These are phyloP conservation scores for Capronia coronata DNA, from an alignment of 2,329 filamentous ascomycete genomes.

Conservation along the genomic window DNA sequence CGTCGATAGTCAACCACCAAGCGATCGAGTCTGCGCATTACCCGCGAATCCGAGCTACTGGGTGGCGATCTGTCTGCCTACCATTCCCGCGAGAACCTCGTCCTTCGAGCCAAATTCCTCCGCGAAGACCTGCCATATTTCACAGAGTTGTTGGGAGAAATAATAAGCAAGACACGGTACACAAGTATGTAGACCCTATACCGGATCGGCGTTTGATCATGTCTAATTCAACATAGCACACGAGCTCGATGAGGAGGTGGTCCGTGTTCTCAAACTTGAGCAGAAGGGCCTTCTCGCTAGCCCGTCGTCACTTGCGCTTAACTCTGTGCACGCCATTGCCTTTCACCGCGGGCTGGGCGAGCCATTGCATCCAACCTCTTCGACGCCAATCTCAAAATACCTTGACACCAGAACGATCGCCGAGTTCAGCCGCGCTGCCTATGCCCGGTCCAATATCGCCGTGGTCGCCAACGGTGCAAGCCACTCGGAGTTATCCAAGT, in stretches of 20 bases:
- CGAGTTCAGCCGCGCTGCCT: slow-evolving; percentile 70
- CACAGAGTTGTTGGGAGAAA: slow-evolving; percentile 87
- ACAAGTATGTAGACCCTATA: slow-evolving; percentile 44
- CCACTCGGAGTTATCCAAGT: slow-evolving; percentile 70
- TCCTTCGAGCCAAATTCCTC: slow-evolving; percentile 91
- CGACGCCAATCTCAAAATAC: slow-evolving; percentile 70
- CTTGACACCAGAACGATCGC: slow-evolving; percentile 68
- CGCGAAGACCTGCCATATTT: slow-evolving; percentile 96
- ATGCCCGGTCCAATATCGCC: slow-evolving; percentile 83
- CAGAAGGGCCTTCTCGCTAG: slow-evolving; percentile 64
- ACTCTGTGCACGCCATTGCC: slow-evolving; percentile 76
- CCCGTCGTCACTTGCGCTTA: slow-evolving; percentile 66
- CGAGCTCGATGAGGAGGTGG: slow-evolving; percentile 84
- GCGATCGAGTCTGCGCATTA: slow-evolving; percentile 86
- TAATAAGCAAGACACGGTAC: slow-evolving; percentile 82
- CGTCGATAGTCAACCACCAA: slow-evolving; percentile 67
- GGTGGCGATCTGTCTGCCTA: slow-evolving; percentile 81
- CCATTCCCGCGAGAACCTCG: slow-evolving; percentile 87
- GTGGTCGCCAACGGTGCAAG: slow-evolving; percentile 84
- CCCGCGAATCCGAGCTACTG: slow-evolving; percentile 89
- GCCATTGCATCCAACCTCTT: slow-evolving; percentile 65
- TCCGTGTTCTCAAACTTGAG: slow-evolving; percentile 67
- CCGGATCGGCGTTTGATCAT: not conserved
- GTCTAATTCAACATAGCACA: slow-evolving; percentile 53
- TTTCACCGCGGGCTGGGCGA: slow-evolving; percentile 90